Percentiles rank a stretch among this genome's conserved stretches.
Conservation (phyloP, 179 eudicot species). For the Corrigiola litoralis region DNA sequence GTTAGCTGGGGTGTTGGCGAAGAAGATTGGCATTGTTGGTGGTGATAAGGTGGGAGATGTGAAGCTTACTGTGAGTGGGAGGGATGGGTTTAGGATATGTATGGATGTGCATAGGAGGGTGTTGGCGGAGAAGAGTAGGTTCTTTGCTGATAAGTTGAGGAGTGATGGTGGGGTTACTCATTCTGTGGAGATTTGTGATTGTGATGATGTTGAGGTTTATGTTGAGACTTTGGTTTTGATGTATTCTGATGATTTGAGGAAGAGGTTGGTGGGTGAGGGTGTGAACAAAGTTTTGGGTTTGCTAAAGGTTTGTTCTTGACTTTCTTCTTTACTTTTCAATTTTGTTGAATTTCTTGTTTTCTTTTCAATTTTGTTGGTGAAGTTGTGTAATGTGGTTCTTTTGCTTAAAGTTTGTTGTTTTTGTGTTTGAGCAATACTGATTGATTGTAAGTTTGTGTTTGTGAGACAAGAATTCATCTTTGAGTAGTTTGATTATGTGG, state of each 20-base stretch:
- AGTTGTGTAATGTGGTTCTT: neutral
- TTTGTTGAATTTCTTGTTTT: neutral
- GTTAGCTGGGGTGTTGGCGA: slow-evolving; percentile 45
- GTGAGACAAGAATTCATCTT: neutral
- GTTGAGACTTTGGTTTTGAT: slow-evolving; percentile 76
- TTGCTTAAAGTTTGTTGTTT: neutral
- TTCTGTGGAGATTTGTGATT: slow-evolving; percentile 86
- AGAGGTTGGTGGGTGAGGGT: slow-evolving; percentile 54
- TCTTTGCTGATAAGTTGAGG: slow-evolving; percentile 60
- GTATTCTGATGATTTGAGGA: slow-evolving; percentile 71
- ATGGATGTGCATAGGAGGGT: slow-evolving; percentile 76
- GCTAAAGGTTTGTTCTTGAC: slow-evolving; percentile 47
- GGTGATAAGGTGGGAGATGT: slow-evolving; percentile 59
- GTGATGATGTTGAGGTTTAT: slow-evolving; percentile 86
- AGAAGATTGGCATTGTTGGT: slow-evolving; percentile 13
- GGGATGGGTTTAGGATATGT: slow-evolving; percentile 62
- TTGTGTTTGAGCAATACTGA: neutral
- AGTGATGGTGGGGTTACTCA: slow-evolving; percentile 41
- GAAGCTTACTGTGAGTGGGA: slow-evolving; percentile 58
- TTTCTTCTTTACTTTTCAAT: neutral
- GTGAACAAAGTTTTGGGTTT: slow-evolving; percentile 61
- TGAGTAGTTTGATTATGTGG: neutral
- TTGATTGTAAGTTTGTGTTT: neutral
- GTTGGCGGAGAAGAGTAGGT: slow-evolving; percentile 57
- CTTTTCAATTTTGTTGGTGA: neutral